These are phyloP conservation scores for Pelargonium nanum DNA, from an alignment of 345 rosid genomes.

Conservation along the genomic window DNA sequence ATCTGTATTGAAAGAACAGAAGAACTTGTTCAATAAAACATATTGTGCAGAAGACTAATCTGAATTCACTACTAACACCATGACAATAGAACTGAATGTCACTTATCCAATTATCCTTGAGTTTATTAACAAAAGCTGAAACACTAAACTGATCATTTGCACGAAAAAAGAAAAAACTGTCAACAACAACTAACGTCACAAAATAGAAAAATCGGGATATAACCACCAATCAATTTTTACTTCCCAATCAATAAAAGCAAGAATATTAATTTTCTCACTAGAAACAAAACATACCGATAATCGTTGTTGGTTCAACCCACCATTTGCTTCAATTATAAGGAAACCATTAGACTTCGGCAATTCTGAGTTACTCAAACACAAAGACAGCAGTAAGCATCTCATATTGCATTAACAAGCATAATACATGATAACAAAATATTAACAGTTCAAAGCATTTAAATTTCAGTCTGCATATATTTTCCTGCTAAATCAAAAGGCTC, in stretches of 20 bases:
- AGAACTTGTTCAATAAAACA: neutral
- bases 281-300: slow-evolving; percentile 60
- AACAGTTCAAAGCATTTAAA: no score
- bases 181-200: neutral
- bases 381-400: slow-evolving; percentile 12
- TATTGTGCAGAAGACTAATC: neutral
- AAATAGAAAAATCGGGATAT: neutral
- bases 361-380: slow-evolving; percentile 31
- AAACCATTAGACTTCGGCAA: slow-evolving; percentile 68
- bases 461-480: no score
- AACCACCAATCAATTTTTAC: neutral
- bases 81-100: neutral
- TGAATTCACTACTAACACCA: neutral
- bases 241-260: slow-evolving; percentile 3
- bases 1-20: slow-evolving; percentile 35
- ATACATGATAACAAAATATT: neutral
- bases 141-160: neutral
- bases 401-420: neutral
- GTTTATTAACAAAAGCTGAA: neutral
- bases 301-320: slow-evolving; percentile 96
- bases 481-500: no score
- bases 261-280: neutral
- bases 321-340: slow-evolving; percentile 93
- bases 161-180: slow-evolving; percentile 6
- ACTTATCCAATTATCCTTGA: neutral